Percentiles rank a stretch among this genome's conserved stretches.
Evolutionary conservation across 1,284 basidiomycete genomes (phyloP).

Genomic region (Irpex lacteus): DNA sequence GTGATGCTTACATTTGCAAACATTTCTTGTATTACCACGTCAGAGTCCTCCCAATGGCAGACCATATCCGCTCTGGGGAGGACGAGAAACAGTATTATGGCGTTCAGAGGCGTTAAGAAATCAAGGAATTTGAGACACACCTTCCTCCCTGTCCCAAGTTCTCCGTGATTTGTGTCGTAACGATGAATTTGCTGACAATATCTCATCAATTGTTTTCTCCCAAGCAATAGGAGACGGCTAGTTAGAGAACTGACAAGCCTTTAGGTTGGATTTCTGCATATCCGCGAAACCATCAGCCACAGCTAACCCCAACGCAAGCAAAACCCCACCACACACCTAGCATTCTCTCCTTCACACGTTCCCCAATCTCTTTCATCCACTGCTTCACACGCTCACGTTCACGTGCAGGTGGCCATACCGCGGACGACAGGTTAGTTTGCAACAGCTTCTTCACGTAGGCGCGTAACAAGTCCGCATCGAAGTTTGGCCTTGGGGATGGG

Average conservation of each 20-base stretch:
- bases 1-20: constrained; percentile 55
- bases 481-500: constrained; percentile 57
- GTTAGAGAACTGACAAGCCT: constrained; percentile 63
- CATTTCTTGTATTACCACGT: constrained; percentile 67
- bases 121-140: constrained; percentile 37
- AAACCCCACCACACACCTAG: constrained; percentile 35
- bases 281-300: constrained; percentile 7
- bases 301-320: constrained; percentile 3
- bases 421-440: constrained; percentile 59
- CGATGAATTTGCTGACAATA: constrained; percentile 72
- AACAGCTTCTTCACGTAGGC: constrained; percentile 79
- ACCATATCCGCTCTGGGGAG: constrained; percentile 52
- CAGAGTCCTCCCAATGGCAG: constrained; percentile 76
- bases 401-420: constrained; percentile 62
- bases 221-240: not conserved
- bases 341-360: constrained; percentile 80
- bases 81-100: not conserved
- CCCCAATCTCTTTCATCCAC: constrained; percentile 81
- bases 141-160: constrained; percentile 78
- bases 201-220: too few species aligned
- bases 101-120: constrained; percentile 10
- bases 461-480: constrained; percentile 69
- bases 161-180: constrained; percentile 78
- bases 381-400: constrained; percentile 66
- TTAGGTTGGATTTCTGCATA: constrained; percentile 64